Percentiles rank a stretch among this genome's conserved stretches.
Evolutionary conservation across 148 eudicot genomes (phyloP).

Genomic region (Beta vulgaris): DNA sequence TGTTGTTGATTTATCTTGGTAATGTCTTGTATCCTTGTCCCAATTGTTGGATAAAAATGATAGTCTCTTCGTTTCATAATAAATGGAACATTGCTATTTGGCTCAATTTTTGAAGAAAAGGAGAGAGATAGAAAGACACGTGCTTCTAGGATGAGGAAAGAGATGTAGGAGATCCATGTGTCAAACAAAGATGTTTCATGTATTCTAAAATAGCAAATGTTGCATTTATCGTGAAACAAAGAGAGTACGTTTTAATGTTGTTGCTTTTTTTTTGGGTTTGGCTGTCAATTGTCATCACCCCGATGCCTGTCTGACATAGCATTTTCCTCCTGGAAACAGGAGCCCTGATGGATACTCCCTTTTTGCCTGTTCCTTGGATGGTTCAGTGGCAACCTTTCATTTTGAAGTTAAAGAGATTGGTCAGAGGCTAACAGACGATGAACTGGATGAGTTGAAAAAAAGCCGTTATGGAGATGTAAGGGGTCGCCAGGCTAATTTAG

Average conservation of each 20-base stretch:
- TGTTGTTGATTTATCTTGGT: conserved; percentile 98
- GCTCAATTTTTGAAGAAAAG: no score
- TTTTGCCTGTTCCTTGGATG: conserved; percentile 96
- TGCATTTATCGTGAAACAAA: no score
- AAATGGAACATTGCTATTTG: no score
- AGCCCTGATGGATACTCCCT: conserved; percentile 98
- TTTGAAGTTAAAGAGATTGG: conserved; percentile 90
- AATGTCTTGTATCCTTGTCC: conserved; percentile 18
- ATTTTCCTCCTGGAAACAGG: conserved; percentile 43
- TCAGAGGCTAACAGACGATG: conserved; percentile 66
- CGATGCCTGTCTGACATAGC: conserved; percentile 13
- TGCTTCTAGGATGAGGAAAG: no score
- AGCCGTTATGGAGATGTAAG: conserved; percentile 95
- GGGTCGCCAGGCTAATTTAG: conserved; percentile 84
- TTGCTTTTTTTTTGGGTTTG: neutral
- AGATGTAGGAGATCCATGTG: no score
- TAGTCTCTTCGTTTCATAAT: no score
- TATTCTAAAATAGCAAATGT: no score
- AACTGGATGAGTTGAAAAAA: conserved; percentile 71
- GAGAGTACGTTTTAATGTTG: neutral
- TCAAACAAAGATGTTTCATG: no score
- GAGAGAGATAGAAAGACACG: no score
- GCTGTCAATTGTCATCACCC: neutral
- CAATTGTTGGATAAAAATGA: neutral
- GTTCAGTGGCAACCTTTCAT: conserved; percentile 83